A percentile compares a stretch with the other conserved stretches of the same genome.
These are phyloP conservation scores for Pichia kluyveri DNA, from an alignment of 805 yeast genomes.

Conservation along the genomic window DNA sequence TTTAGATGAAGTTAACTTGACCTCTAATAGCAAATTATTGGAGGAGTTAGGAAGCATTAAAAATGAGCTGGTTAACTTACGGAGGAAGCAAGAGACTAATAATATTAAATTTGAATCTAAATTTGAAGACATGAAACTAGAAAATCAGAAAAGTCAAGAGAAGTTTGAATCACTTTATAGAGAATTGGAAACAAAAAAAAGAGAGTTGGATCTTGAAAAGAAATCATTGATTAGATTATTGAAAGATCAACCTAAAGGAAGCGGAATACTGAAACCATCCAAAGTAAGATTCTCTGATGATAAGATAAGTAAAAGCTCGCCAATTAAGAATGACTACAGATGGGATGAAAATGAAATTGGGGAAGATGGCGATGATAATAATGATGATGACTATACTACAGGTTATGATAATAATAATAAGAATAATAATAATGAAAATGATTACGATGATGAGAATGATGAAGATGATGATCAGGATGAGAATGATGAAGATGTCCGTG, in stretches of 20 bases:
- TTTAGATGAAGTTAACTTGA: slow-evolving; percentile 13
- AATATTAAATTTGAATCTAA: slow-evolving; percentile 64
- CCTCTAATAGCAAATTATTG: slow-evolving; percentile 11
- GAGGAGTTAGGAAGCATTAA: slow-evolving; percentile 15
- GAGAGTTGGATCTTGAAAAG: slow-evolving; percentile 20
- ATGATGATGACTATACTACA: not conserved
- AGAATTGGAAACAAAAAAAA: slow-evolving; percentile 20
- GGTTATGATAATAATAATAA: too few species aligned
- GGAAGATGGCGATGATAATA: not conserved
- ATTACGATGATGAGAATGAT: not conserved
- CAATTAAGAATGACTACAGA: not conserved
- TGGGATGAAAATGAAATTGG: too few species aligned
- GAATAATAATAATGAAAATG: not conserved
- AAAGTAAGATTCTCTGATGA: not conserved
- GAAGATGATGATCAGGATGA: slow-evolving; percentile 1
- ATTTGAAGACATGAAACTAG: slow-evolving; percentile 52
- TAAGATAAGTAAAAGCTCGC: not conserved
- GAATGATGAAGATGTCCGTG: slow-evolving; percentile 4
- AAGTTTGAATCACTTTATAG: slow-evolving; percentile 17
- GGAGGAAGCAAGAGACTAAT: slow-evolving; percentile 31
- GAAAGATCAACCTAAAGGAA: not conserved
- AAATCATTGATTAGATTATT: slow-evolving; percentile 9
- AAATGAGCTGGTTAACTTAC: slow-evolving; percentile 16
- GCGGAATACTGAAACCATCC: not conserved
- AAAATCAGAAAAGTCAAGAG: slow-evolving; percentile 24